Conservation (phyloP, 148 eudicot genomes). For the Silene conica region DNA sequence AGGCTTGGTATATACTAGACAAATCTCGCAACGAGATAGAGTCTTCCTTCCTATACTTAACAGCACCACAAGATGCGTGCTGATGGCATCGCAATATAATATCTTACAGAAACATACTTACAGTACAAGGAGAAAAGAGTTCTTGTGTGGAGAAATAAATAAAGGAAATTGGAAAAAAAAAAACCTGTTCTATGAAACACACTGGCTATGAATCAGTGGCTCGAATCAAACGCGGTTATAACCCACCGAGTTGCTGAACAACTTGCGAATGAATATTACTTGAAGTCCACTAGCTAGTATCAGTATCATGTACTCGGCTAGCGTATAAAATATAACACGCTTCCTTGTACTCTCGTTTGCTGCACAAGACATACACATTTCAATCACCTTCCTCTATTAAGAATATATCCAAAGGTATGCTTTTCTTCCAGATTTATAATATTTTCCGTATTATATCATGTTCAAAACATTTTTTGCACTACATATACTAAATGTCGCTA, state of each 20-base stretch:
- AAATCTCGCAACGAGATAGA: neutral
- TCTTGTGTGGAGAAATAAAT: neutral
- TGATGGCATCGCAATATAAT: neutral
- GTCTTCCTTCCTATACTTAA: neutral
- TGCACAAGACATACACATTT: conserved; percentile 11
- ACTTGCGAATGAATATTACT: conserved; percentile 33
- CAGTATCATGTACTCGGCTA: conserved; percentile 33
- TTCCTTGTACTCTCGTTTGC: conserved; percentile 41
- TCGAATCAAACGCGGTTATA: conserved; percentile 32
- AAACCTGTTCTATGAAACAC: neutral
- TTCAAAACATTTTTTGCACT: no score
- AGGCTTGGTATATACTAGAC: neutral
- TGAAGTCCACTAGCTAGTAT: conserved; percentile 36
- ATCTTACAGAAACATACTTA: no score
- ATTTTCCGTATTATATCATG: no score
- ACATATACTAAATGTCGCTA: no score
- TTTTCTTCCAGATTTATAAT: no score
- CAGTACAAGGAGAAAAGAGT: no score
- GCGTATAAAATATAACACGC: conserved; percentile 35
- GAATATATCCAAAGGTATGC: neutral
- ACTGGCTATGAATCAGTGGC: neutral
- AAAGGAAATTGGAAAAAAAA: neutral
- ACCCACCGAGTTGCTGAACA: conserved; percentile 38
- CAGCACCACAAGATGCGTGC: neutral
- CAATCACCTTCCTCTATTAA: neutral